A percentile compares a stretch with the other conserved stretches of the same genome.
phyloP scores from a whole-genome alignment of 805 yeast genomes.

The Lipomyces yamanashiensis region DNA sequence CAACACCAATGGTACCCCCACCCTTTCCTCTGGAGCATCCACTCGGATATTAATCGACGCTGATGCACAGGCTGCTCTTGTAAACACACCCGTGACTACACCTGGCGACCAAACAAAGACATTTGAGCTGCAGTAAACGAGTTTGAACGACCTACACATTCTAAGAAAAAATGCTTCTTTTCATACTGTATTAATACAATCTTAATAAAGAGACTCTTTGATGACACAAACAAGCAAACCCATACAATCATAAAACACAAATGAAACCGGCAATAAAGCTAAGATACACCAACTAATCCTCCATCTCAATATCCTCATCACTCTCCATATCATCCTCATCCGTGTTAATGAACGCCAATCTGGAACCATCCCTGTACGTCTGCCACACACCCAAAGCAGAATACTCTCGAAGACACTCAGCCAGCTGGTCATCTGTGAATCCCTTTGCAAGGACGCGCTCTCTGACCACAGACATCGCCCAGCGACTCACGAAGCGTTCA shows the following conservation, averaged over 20 bases:
- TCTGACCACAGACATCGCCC: constrained; percentile 57
- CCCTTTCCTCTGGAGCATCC: neutral
- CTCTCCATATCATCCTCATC: constrained; percentile 23
- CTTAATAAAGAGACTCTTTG: neutral
- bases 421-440: constrained; percentile 77
- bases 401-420: constrained; percentile 76
- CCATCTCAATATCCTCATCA: constrained; percentile 20
- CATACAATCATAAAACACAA: constrained; percentile 1
- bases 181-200: neutral
- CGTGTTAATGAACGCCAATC: constrained; percentile 33
- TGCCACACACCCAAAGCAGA: constrained; percentile 70
- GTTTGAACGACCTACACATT: neutral
- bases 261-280: neutral
- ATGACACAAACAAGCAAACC: constrained; percentile 3
- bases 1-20: no score
- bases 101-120: constrained; percentile 10
- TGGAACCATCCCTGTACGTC: constrained; percentile 24
- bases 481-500: constrained; percentile 44
- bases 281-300: constrained; percentile 2
- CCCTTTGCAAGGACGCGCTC: constrained; percentile 78
- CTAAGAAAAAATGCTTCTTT: neutral
- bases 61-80: constrained; percentile 11
- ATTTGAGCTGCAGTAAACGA: constrained; percentile 7
- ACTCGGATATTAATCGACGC: constrained; percentile 11
- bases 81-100: neutral